Percentiles rank a stretch among this genome's conserved stretches.
Evolutionary conservation across 176 grass and related monocot genomes (phyloP).

Genomic region (Cocos nucifera): DNA sequence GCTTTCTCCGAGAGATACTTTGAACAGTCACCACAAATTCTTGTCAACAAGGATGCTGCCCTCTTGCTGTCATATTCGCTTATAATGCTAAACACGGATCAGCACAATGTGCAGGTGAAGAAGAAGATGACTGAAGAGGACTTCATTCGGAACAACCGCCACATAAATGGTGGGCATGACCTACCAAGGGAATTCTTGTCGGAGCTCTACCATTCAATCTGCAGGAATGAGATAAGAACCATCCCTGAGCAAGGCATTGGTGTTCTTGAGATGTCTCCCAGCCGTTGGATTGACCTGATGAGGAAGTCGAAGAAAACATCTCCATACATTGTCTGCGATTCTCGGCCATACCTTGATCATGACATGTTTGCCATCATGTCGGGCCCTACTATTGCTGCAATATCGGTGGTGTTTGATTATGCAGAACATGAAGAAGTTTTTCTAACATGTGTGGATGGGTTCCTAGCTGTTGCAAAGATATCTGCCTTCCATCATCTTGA

Average conservation of each 20-base stretch:
- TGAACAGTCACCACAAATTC: slow-evolving; percentile 77
- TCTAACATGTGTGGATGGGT: slow-evolving; percentile 71
- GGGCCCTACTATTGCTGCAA: slow-evolving; percentile 93
- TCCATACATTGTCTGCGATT: slow-evolving; percentile 70
- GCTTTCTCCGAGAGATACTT: slow-evolving; percentile 97
- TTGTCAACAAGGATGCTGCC: slow-evolving; percentile 94
- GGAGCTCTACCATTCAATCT: slow-evolving; percentile 87
- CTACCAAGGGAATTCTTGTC: slow-evolving; percentile 83
- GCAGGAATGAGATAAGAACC: slow-evolving; percentile 81
- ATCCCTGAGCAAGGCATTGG: slow-evolving; percentile 82
- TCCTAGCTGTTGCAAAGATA: slow-evolving; percentile 88
- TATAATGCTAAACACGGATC: slow-evolving; percentile 99
- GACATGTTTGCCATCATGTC: slow-evolving; percentile 99
- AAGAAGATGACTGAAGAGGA: slow-evolving; percentile 99
- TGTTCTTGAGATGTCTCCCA: slow-evolving; percentile 93
- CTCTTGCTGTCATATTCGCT: slow-evolving; percentile 83
- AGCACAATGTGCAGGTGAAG: slow-evolving; percentile 98
- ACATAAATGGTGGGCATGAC: slow-evolving; percentile 89
- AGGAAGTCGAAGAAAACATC: slow-evolving; percentile 74
- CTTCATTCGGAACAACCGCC: slow-evolving; percentile 96
- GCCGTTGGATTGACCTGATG: slow-evolving; percentile 93
- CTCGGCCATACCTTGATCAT: slow-evolving; percentile 73
- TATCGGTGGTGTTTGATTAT: slow-evolving; percentile 94
- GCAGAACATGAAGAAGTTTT: slow-evolving; percentile 78
- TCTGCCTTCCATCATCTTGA: slow-evolving; percentile 97